phyloP scores from a whole-genome alignment of 179 eudicot genomes.

The Heliamphora pulchella region DNA sequence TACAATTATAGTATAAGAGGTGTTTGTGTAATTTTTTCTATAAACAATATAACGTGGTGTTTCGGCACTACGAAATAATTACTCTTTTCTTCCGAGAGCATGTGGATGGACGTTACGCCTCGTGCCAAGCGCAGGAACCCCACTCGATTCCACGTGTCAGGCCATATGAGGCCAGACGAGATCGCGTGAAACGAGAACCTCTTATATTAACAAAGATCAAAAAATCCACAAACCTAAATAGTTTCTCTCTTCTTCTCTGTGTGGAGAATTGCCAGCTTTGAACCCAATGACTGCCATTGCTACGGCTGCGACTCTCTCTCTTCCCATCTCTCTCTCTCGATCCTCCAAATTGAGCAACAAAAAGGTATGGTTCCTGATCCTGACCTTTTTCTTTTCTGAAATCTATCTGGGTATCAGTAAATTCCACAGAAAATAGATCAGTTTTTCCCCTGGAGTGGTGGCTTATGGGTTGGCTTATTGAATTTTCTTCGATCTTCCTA shows the following conservation, averaged over 20 bases:
- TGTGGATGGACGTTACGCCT: not conserved
- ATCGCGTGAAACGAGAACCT: slow-evolving; percentile 23
- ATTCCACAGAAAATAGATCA: not conserved
- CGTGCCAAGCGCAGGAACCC: not conserved
- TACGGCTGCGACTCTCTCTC: slow-evolving; percentile 62
- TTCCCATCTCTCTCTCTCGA: slow-evolving; percentile 47
- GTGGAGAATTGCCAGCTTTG: slow-evolving; percentile 1
- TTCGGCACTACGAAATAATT: too few relatives aligned
- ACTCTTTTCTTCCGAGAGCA: not conserved
- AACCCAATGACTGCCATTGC: slow-evolving; percentile 67
- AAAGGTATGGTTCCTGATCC: slow-evolving; percentile 36
- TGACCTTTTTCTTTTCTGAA: not conserved
- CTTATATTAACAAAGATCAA: slow-evolving; percentile 28
- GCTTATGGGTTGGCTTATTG: not conserved
- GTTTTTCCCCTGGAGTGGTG: not conserved
- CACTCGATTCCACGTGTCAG: slow-evolving; percentile 3
- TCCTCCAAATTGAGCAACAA: slow-evolving; percentile 39
- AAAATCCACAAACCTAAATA: not conserved
- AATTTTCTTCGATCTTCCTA: too few relatives aligned
- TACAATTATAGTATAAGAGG: too few relatives aligned
- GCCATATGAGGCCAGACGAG: too few relatives aligned
- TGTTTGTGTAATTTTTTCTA: too few relatives aligned
- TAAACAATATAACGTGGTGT: too few relatives aligned
- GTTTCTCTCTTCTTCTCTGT: not conserved
- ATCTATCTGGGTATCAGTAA: not conserved